phyloP scores from a whole-genome alignment of 768 basidiomycete species.

The Lactarius vividus region DNA sequence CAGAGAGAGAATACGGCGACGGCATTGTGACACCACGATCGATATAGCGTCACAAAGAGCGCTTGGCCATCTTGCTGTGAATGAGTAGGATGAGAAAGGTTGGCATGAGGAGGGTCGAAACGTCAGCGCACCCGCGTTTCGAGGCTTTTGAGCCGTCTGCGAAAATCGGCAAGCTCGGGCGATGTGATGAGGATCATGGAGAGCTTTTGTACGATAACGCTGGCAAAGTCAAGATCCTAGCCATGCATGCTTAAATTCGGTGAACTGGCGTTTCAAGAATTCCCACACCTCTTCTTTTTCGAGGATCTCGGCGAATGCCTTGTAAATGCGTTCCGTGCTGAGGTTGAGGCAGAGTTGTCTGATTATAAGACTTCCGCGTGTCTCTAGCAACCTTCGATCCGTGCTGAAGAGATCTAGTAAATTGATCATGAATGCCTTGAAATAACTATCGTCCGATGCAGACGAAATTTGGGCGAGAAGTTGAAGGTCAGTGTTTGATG shows the following conservation, averaged over 20 bases:
- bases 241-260: conserved; percentile 1
- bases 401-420: conserved; percentile 94
- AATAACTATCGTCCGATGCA: conserved; percentile 92
- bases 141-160: conserved; percentile 86
- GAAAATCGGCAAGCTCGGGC: conserved; percentile 92
- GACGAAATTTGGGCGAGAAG: conserved; percentile 96
- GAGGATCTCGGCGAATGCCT: conserved; percentile 93
- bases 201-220: conserved; percentile 95
- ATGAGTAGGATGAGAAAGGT: neutral
- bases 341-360: conserved; percentile 91
- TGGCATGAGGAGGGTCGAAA: neutral
- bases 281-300: conserved; percentile 88
- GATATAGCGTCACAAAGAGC: conserved; percentile 88
- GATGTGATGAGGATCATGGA: conserved; percentile 97
- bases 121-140: conserved; percentile 74
- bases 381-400: conserved; percentile 84
- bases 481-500: conserved; percentile 93
- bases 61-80: conserved; percentile 91
- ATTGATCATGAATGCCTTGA: conserved; percentile 94
- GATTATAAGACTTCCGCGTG: conserved; percentile 92
- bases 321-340: conserved; percentile 93
- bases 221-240: conserved; percentile 96
- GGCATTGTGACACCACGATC: conserved; percentile 98
- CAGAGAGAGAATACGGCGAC: conserved; percentile 96
- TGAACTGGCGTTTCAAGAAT: neutral